Conservation (phyloP, 2,329 filamentous ascomycete genomes). For the Macrophomina pseudophaseolina region DNA sequence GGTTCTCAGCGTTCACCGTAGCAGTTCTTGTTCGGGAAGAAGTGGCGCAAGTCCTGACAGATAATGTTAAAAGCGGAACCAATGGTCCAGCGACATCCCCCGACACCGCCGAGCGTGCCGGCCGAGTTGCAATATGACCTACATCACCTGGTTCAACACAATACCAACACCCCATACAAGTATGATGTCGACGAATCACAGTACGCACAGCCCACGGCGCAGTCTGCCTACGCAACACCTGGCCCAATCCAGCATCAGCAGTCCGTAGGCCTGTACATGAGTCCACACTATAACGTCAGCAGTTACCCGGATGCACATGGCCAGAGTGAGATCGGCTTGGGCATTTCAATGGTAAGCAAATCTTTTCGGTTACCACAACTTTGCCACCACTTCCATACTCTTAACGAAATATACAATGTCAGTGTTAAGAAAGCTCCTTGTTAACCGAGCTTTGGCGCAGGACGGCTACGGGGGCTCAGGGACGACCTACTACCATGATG, state of each 20-base stretch:
- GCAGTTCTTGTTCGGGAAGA: not conserved
- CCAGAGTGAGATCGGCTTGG: constrained; percentile 31
- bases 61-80: constrained; percentile 37
- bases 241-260: constrained; percentile 36
- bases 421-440: not conserved
- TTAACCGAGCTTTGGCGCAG: constrained; percentile 35
- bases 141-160: constrained; percentile 51
- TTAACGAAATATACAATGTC: constrained; percentile 3
- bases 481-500: constrained; percentile 35
- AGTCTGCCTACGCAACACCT: constrained; percentile 38
- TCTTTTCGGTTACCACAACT: not conserved
- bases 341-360: constrained; percentile 26
- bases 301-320: constrained; percentile 31
- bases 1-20: not conserved
- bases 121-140: constrained; percentile 44
- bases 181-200: constrained; percentile 39
- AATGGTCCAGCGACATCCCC: constrained; percentile 44
- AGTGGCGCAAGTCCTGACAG: not conserved
- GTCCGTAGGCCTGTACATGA: constrained; percentile 28
- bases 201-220: constrained; percentile 14
- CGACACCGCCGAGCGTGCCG: constrained; percentile 41
- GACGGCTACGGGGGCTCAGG: constrained; percentile 38
- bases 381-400: not conserved
- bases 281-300: constrained; percentile 33
- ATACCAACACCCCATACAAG: constrained; percentile 42